Evolutionary conservation across 495 filamentous ascomycete species (phyloP).

Genomic region (Elasticomyces elasticus): DNA sequence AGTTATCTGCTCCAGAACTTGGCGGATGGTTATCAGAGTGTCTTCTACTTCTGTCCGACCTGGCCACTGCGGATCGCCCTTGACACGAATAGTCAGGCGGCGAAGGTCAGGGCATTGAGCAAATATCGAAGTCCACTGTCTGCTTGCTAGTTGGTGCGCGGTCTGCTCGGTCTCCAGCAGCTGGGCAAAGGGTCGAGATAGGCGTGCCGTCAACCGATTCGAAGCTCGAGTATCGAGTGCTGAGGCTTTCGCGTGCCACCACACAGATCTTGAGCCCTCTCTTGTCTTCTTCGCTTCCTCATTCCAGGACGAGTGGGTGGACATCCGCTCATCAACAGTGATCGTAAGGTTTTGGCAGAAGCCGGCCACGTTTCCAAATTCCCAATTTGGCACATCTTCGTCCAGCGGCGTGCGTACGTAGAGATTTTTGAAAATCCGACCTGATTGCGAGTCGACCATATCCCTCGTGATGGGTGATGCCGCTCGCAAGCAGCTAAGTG

Average conservation of each 20-base stretch:
- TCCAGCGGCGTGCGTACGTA: constrained; percentile 6
- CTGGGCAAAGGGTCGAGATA: background rate
- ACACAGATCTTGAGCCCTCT: background rate
- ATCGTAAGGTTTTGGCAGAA: constrained; percentile 19
- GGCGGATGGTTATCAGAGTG: constrained; percentile 20
- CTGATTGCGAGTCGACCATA: constrained; percentile 3
- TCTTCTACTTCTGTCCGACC: constrained; percentile 16
- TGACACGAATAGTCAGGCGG: constrained; percentile 15
- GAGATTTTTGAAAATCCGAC: constrained; percentile 6
- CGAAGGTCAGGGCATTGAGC: constrained; percentile 17
- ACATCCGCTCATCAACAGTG: background rate
- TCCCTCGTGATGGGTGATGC: background rate
- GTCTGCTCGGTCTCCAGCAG: background rate
- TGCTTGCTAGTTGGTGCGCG: background rate
- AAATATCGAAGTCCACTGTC: constrained; percentile 7
- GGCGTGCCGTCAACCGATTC: background rate
- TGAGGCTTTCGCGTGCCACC: background rate
- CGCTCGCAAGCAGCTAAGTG: constrained; percentile 4
- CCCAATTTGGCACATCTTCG: background rate
- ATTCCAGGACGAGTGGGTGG: background rate
- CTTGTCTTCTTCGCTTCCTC: background rate
- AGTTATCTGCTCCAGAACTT: constrained; percentile 15
- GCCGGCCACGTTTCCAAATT: background rate
- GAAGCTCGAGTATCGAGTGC: background rate
- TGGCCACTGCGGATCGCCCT: constrained; percentile 19